Percentiles rank a stretch among this genome's conserved stretches.
These are phyloP conservation scores for Starmerella stigmatis DNA, from an alignment of 805 yeast species.

Conservation along the genomic window DNA sequence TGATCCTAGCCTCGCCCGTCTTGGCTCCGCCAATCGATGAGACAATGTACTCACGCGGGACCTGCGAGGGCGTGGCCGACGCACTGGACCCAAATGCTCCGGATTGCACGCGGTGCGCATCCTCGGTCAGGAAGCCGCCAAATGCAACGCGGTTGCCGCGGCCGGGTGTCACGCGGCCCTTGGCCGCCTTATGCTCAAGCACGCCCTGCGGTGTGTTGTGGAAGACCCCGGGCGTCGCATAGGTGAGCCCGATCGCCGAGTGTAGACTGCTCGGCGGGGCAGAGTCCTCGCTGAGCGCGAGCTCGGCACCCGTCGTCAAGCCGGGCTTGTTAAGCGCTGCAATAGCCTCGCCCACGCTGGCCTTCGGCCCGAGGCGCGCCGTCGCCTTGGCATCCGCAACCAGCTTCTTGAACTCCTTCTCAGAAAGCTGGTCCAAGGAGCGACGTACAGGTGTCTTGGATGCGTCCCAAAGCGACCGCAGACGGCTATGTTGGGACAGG, in stretches of 20 bases:
- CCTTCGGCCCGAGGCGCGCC: constrained; percentile 33
- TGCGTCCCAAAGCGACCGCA: constrained; percentile 17
- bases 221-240: constrained; percentile 27
- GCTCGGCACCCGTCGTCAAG: constrained; percentile 1
- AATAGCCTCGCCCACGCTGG: constrained; percentile 7
- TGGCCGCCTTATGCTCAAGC: constrained; percentile 19
- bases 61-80: constrained; percentile 2
- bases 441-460: constrained; percentile 17
- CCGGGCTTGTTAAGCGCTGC: not conserved
- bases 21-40: constrained; percentile 9
- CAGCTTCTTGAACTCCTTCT: constrained; percentile 32
- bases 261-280: constrained; percentile 7
- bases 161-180: constrained; percentile 25
- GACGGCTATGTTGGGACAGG: constrained; percentile 16
- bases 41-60: constrained; percentile 8
- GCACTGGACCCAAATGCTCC: not conserved
- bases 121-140: constrained; percentile 28
- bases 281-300: not conserved
- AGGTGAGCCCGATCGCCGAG: constrained; percentile 27
- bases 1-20: constrained; percentile 13
- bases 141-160: constrained; percentile 19
- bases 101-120: constrained; percentile 5
- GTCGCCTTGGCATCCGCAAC: constrained; percentile 38
- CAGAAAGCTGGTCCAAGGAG: constrained; percentile 14
- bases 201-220: constrained; percentile 29